These are phyloP conservation scores for Petunia secreta DNA, from an alignment of 257 asterid genomes.

Conservation along the genomic window DNA sequence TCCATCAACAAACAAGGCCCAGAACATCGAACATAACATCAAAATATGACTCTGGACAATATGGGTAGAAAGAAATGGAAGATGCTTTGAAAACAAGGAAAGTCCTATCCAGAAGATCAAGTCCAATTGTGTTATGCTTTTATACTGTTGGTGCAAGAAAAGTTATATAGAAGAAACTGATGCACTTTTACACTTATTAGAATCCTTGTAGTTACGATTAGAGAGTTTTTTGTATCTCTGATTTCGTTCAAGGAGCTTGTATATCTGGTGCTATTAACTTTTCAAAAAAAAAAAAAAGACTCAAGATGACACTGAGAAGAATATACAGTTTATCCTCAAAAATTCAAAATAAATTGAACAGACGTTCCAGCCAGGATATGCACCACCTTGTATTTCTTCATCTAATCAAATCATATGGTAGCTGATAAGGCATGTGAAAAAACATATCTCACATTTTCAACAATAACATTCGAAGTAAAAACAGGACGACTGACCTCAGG, in stretches of 20 bases:
- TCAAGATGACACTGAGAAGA: background rate
- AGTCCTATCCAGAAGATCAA: too few species aligned
- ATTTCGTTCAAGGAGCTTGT: too few species aligned
- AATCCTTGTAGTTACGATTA: too few species aligned
- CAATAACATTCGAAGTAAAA: background rate
- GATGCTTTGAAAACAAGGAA: too few species aligned
- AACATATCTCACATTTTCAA: background rate
- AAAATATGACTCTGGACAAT: background rate
- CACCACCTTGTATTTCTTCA: constrained; percentile 18
- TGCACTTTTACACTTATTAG: too few species aligned
- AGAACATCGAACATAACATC: constrained; percentile 13
- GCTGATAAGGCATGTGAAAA: constrained; percentile 6
- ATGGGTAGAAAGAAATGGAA: too few species aligned
- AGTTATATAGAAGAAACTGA: too few species aligned
- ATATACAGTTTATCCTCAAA: constrained; percentile 4
- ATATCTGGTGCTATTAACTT: too few species aligned
- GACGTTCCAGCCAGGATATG: background rate
- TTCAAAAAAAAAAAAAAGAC: background rate
- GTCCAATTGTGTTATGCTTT: too few species aligned
- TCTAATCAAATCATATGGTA: background rate
- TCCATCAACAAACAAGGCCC: constrained; percentile 1
- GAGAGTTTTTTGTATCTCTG: too few species aligned
- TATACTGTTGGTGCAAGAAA: too few species aligned
- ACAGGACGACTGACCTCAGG: background rate
- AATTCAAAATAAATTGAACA: background rate